These are phyloP conservation scores for Eremomyces bilateralis DNA, from an alignment of 495 filamentous ascomycete species.

Conservation along the genomic window DNA sequence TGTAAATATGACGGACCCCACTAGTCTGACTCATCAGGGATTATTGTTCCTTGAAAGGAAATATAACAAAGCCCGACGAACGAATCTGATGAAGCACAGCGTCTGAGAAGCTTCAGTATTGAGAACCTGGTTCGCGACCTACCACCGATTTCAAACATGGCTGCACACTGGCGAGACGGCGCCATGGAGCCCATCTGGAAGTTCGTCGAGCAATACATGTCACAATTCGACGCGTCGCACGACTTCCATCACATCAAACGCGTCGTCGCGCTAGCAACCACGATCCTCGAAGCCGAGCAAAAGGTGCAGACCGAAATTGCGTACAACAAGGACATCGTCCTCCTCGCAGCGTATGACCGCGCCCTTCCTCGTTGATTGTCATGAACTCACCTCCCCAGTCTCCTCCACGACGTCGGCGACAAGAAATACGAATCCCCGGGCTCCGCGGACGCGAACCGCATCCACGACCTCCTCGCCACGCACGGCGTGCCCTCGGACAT, in stretches of 20 bases:
- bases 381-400: constrained; percentile 5
- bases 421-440: constrained; percentile 44
- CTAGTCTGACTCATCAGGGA: too few relatives aligned
- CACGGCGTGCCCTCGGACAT: constrained; percentile 31
- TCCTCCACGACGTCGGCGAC: constrained; percentile 78
- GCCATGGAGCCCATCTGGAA: too few relatives aligned
- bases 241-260: constrained; percentile 66
- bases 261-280: constrained; percentile 49
- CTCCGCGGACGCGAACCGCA: constrained; percentile 27
- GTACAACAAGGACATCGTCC: constrained; percentile 23
- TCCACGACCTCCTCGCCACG: constrained; percentile 34
- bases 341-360: constrained; percentile 32
- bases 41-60: too few relatives aligned
- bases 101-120: too few relatives aligned
- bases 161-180: too few relatives aligned
- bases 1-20: too few relatives aligned
- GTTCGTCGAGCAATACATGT: constrained; percentile 57
- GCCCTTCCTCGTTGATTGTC: background rate
- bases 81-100: too few relatives aligned
- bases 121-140: too few relatives aligned
- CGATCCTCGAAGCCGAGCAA: constrained; percentile 23
- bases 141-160: too few relatives aligned
- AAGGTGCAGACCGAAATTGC: constrained; percentile 16
- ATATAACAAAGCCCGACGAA: too few relatives aligned
- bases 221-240: constrained; percentile 63